A percentile compares a stretch with the other conserved stretches of the same genome.
phyloP scores from a whole-genome alignment of 176 grass and related monocot genomes.

The Eremochloa ophiuroides region DNA sequence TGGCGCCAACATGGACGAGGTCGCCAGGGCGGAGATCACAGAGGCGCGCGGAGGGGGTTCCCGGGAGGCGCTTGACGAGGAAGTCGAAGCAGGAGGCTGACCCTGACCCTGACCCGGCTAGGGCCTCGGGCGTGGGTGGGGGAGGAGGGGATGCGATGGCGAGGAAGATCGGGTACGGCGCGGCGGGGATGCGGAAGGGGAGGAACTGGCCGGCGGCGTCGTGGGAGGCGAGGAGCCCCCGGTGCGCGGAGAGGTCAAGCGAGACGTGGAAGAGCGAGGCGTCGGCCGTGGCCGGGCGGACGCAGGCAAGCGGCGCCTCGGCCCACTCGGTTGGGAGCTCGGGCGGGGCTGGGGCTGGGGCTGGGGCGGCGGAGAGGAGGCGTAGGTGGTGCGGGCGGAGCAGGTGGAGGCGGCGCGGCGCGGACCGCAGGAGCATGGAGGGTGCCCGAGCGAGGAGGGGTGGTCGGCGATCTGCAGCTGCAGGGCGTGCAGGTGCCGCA shows the following conservation, averaged over 20 bases:
- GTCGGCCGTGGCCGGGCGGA: conserved; percentile 61
- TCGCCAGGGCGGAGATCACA: conserved; percentile 57
- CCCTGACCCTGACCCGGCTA: accelerated
- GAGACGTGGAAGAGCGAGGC: conserved; percentile 74
- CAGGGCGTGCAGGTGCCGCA: neutral
- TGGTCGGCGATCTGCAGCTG: neutral
- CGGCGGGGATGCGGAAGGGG: conserved; percentile 49
- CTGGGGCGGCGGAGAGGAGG: conserved; percentile 24
- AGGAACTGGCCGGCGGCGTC: conserved; percentile 75
- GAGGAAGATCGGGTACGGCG: conserved; percentile 57
- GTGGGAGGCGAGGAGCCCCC: conserved; percentile 52
- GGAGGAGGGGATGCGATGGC: conserved; percentile 66
- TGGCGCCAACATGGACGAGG: conserved; percentile 40
- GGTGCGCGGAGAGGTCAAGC: conserved; percentile 52
- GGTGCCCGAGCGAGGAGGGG: neutral
- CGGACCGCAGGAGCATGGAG: conserved; percentile 32
- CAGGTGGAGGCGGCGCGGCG: conserved; percentile 17
- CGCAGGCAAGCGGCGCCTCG: conserved; percentile 41
- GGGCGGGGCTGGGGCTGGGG: neutral
- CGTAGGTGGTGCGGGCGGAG: conserved; percentile 18
- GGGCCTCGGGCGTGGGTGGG: neutral
- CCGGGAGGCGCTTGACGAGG: conserved; percentile 64
- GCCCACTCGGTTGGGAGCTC: conserved; percentile 50
- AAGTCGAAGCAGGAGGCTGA: conserved; percentile 35
- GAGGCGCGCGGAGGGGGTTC: conserved; percentile 50